Base-by-base conservation (phyloP, 371 early-diverging fungal genomes). In the Mortierella sp. region DNA sequence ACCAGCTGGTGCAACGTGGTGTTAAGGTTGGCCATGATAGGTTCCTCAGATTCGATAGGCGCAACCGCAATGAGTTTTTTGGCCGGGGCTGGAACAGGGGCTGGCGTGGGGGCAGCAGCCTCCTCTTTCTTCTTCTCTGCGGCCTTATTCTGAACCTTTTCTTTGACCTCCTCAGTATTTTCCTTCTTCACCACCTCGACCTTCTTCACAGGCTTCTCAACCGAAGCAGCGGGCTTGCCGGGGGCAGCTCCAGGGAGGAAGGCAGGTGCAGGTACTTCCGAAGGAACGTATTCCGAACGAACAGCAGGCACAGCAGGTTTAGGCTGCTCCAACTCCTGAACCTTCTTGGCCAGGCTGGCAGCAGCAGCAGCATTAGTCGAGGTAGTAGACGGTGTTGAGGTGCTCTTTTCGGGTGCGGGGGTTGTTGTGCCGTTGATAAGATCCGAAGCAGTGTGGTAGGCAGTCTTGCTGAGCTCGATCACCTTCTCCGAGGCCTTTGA, bases 351-450 rank as follows among this genome's bases (percentile, higher is more conserved):
- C 64, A 75, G 24, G 23, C 37, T 27, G n/a, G 48, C 7, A 6
- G 68, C 50, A 17, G 53, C 37, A 31, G 27, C 34, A 6, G 56
- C 26, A 2, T 28, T 19, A n/a, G n/a, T n/a, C n/a, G n/a, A n/a
- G n/a, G n/a, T n/a, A n/a, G n/a, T n/a, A n/a, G n/a, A n/a, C n/a
- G n/a, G n/a, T n/a, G 63, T n/a, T 5, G 55, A 17, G 19, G 28
- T 30, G 41, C 43, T 21, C 64, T 68, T 68, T 48, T 64, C 70
- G 48, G 76, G 76, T 23, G 69, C 70, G 31, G 76, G 76, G 21
- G 70, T 76, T 34, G 76, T 76, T 28, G 76, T 76, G 30, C 76
- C 76, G 26, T 76, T 76, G 70, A 76, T 64, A 42, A 76, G 43
- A 32, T 76, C 76, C 17, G 76, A 69, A 6, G 65, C 58, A 4